These are phyloP conservation scores for Jatropha multifida DNA, from an alignment of 441 rosid genomes.

Conservation along the genomic window DNA sequence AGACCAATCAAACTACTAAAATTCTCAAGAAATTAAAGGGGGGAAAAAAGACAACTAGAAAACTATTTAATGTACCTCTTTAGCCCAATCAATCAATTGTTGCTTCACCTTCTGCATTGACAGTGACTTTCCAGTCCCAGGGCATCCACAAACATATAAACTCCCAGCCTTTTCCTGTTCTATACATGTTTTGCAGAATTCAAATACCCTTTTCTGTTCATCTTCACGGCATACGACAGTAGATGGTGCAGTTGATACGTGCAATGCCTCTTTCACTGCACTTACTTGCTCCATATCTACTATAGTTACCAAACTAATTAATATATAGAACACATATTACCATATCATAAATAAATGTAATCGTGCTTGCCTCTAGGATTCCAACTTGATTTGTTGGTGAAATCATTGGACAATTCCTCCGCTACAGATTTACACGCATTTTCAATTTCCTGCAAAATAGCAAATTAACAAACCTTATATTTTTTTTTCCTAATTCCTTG, in stretches of 20 bases:
- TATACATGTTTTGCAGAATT: conserved; percentile 59
- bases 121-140: conserved; percentile 84
- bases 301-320: conserved; percentile 1
- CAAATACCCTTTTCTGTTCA: conserved; percentile 58
- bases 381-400: conserved; percentile 38
- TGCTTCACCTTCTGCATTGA: conserved; percentile 71
- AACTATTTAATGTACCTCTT: conserved; percentile 41
- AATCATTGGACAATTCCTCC: conserved; percentile 26
- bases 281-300: conserved; percentile 54
- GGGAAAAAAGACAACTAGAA: background rate
- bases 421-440: conserved; percentile 35
- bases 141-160: conserved; percentile 77
- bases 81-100: conserved; percentile 55
- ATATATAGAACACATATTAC: background rate
- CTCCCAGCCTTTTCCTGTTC: conserved; percentile 65
- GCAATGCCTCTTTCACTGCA: conserved; percentile 23
- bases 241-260: conserved; percentile 49
- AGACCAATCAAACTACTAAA: background rate
- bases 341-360: background rate
- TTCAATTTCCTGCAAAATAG: conserved; percentile 36
- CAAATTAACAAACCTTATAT: no score
- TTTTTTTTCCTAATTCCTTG: conserved; percentile 33
- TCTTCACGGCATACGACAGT: conserved; percentile 59
- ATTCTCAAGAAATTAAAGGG: background rate
- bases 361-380: conserved; percentile 55